Conservation (phyloP, 2,329 filamentous ascomycete species). For the Nemania sp. region DNA sequence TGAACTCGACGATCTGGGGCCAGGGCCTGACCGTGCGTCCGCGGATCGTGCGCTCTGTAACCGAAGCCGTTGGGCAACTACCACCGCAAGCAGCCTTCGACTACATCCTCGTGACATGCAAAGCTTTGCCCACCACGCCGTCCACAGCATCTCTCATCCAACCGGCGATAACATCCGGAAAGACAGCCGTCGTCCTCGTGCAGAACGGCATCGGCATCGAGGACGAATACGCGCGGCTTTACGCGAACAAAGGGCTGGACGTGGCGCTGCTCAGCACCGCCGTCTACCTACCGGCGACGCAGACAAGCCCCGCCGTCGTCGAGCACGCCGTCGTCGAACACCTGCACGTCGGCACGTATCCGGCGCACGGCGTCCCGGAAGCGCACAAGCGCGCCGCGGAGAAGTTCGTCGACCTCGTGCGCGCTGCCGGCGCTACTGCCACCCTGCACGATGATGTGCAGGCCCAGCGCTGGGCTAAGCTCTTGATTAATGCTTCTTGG, state of each 20-base stretch:
- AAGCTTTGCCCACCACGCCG: slow-evolving; percentile 33
- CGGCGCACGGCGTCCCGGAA: slow-evolving; percentile 35
- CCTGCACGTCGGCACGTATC: slow-evolving; percentile 55
- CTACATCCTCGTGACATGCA: slow-evolving; percentile 36
- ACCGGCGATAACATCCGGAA: slow-evolving; percentile 32
- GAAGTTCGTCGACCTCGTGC: slow-evolving; percentile 47
- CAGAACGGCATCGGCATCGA: slow-evolving; percentile 63
- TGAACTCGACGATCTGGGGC: slow-evolving; percentile 40
- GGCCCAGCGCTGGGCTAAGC: slow-evolving; percentile 56
- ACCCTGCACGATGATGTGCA: slow-evolving; percentile 54
- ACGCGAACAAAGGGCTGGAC: slow-evolving; percentile 49
- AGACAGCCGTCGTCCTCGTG: slow-evolving; percentile 56
- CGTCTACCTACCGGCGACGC: slow-evolving; percentile 56
- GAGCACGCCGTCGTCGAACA: slow-evolving; percentile 50
- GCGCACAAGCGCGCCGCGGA: slow-evolving; percentile 38
- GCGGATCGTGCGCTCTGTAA: slow-evolving; percentile 31
- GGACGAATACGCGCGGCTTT: slow-evolving; percentile 49
- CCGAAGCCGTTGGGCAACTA: slow-evolving; percentile 36
- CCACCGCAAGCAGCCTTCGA: slow-evolving; percentile 29
- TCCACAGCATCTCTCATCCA: slow-evolving; percentile 35
- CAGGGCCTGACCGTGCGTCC: slow-evolving; percentile 34
- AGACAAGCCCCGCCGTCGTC: slow-evolving; percentile 50
- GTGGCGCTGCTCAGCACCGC: slow-evolving; percentile 55
- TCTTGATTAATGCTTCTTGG: slow-evolving; percentile 58
- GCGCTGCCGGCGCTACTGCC: slow-evolving; percentile 47